Base-by-base conservation (phyloP, 768 basidiomycete species). In the Xerocomus brunneocitrinus region DNA sequence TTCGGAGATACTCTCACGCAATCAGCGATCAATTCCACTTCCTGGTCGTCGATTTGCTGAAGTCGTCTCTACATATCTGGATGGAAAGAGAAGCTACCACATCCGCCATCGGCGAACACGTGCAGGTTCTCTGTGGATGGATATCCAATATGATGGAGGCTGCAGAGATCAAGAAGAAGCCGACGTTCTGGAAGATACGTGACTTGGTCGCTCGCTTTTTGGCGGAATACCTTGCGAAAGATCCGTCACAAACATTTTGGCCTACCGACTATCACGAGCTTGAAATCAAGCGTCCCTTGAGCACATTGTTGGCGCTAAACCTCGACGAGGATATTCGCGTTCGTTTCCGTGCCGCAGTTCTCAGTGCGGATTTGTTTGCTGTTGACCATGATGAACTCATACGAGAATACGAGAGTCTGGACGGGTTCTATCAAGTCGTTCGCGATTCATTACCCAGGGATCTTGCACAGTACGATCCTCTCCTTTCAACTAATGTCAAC, bases 271-370 rank as follows among this genome's bases (percentile, higher is more conserved):
- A 63, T 39, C 57, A 68, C 22, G 71, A 72, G 0, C 55, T 65
- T 12, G 58, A 60, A 12, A 55, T 67, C n/a, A 54, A 58, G 14
- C 59, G 74, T 55, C 80, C 85, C 12, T 62, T 76, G 49, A 55
- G 58, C 59, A 64, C 83, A 31, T 74, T 91, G 32, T 79, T 81
- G 10, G 64, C 65, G 27, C 59, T 90, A 60, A 77, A 76, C 22
- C 62, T 69, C n/a, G 89, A 98, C 67, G 69, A 74, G 38, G 95
- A 98, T 64, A 82, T 89, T 19, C 82, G 93, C 31, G 87, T 97
- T 43, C 83, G 95, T 14, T 88, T 93, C 64, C 84, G 89, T 30
- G 80, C 79, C 1, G 87, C 87, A 1, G 71, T 76, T 13, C 68
- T 79, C n/a, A 83, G 76, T 49, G 78, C 84, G 30, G 74, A 74